Evolutionary conservation across 1,139 yeast genomes (phyloP).

Genomic region (Yamadazyma kanchanaburiensis): DNA sequence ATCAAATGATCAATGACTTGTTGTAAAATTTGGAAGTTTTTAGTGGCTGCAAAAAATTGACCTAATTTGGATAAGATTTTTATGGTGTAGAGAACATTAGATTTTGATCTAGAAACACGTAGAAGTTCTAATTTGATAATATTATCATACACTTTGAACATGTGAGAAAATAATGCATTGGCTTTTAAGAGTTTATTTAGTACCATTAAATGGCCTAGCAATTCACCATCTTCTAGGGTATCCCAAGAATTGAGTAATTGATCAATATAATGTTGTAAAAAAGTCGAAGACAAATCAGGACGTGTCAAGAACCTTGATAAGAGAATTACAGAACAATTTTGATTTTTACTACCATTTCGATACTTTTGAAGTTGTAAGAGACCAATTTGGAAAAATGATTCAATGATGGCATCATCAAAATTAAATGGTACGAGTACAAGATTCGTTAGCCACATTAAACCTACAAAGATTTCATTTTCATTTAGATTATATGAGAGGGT

Average conservation of each 20-base stretch:
- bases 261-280: constrained; percentile 19
- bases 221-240: constrained; percentile 13
- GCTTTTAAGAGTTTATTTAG: constrained; percentile 36
- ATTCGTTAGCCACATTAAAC: constrained; percentile 73
- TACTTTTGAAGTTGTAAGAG: constrained; percentile 19
- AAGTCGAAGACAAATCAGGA: constrained; percentile 18
- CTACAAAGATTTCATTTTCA: constrained; percentile 59
- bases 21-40: constrained; percentile 18
- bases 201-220: constrained; percentile 37
- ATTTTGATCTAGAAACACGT: constrained; percentile 11
- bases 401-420: constrained; percentile 35
- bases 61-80: constrained; percentile 34
- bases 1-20: constrained; percentile 27
- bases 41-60: constrained; percentile 12
- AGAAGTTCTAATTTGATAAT: constrained; percentile 15
- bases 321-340: constrained; percentile 31
- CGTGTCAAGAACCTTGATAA: constrained; percentile 35
- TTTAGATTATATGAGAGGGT: constrained; percentile 12
- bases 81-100: constrained; percentile 27
- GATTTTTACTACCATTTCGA: constrained; percentile 28
- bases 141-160: constrained; percentile 15
- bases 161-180: constrained; percentile 10
- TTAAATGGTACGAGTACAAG: constrained; percentile 71
- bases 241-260: constrained; percentile 14
- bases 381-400: constrained; percentile 32